Conservation (phyloP, 495 filamentous ascomycete genomes). For the Sabuloglossum arenarium region DNA sequence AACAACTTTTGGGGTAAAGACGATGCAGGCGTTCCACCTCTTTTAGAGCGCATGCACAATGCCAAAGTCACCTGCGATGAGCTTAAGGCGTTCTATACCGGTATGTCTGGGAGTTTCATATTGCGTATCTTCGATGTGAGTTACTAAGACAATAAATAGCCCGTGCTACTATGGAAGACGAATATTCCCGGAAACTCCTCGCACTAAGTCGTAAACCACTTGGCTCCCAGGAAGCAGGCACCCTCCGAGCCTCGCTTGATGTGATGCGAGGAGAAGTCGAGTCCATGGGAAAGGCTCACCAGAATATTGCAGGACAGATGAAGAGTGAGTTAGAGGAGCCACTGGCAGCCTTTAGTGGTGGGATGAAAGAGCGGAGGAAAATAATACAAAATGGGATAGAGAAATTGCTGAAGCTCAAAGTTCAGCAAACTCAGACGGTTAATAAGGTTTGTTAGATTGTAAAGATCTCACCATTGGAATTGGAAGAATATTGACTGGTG, state of each 20-base stretch:
- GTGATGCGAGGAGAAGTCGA: slow-evolving; percentile 81
- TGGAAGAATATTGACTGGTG: slow-evolving; percentile 11
- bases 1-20: slow-evolving; percentile 99
- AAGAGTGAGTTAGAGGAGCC: slow-evolving; percentile 95
- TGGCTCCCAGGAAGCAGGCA: slow-evolving; percentile 73
- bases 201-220: slow-evolving; percentile 74
- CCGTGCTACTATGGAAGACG: slow-evolving; percentile 85
- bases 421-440: slow-evolving; percentile 70
- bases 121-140: background rate
- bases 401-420: slow-evolving; percentile 79
- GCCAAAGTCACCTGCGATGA: slow-evolving; percentile 94
- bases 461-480: background rate
- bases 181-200: slow-evolving; percentile 83
- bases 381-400: slow-evolving; percentile 87
- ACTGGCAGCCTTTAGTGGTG: slow-evolving; percentile 73
- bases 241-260: slow-evolving; percentile 66
- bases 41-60: slow-evolving; percentile 90
- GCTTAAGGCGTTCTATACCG: slow-evolving; percentile 72
- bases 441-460: slow-evolving; percentile 46
- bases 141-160: slow-evolving; percentile 19
- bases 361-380: slow-evolving; percentile 85
- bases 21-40: slow-evolving; percentile 80
- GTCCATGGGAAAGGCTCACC: slow-evolving; percentile 80
- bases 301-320: slow-evolving; percentile 80
- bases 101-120: slow-evolving; percentile 23